Evolutionary conservation across 331 rosid species (phyloP).

Genomic region (Rhamnella rubrinervis): DNA sequence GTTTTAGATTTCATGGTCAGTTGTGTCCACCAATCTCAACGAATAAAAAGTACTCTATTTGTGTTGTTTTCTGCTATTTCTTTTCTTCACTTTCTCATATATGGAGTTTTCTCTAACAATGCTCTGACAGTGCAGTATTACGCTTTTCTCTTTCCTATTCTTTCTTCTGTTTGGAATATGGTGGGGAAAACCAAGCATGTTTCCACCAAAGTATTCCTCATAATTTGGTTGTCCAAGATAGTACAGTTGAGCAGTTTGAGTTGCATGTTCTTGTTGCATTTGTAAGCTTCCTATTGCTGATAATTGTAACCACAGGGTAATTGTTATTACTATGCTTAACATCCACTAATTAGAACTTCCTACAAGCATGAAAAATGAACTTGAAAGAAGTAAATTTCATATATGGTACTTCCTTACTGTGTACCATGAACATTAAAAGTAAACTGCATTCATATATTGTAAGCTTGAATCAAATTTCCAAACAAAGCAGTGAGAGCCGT

Average conservation of each 20-base stretch:
- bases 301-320: too few species aligned
- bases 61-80: not conserved
- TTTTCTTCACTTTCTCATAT: not conserved
- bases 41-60: not conserved
- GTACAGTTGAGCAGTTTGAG: too few species aligned
- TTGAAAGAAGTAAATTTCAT: too few species aligned
- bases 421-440: too few species aligned
- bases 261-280: not conserved
- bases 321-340: too few species aligned
- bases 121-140: not conserved
- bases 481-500: not conserved
- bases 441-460: too few species aligned
- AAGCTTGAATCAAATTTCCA: not conserved
- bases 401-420: too few species aligned
- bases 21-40: conserved; percentile 6
- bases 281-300: not conserved
- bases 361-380: too few species aligned
- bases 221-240: too few species aligned
- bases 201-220: too few species aligned
- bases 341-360: too few species aligned
- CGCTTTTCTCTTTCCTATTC: not conserved
- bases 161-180: not conserved
- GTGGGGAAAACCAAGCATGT: too few species aligned
- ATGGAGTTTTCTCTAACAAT: not conserved
- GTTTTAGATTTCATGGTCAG: conserved; percentile 10